phyloP scores from a whole-genome alignment of 2,329 filamentous ascomycete genomes.

The Colletotrichum musae region DNA sequence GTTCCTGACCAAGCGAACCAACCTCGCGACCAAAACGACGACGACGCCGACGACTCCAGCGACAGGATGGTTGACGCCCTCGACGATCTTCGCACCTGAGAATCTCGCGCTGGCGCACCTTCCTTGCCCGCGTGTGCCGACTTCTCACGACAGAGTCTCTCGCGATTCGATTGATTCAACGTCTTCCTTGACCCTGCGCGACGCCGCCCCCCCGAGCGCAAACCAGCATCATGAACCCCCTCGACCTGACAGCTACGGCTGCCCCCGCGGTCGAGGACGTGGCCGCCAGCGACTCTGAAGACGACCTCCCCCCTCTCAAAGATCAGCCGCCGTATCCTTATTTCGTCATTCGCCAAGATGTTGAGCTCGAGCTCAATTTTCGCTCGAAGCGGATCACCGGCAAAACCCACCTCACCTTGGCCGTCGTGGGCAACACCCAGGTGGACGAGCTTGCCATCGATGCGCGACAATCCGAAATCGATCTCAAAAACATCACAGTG shows the following conservation, averaged over 20 bases:
- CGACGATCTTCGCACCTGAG: conserved; percentile 34
- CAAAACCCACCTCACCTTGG: conserved; percentile 85
- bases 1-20: conserved; percentile 14
- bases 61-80: conserved; percentile 38
- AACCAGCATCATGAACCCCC: conserved; percentile 38
- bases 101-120: conserved; percentile 39
- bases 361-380: conserved; percentile 93
- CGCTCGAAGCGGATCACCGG: conserved; percentile 81
- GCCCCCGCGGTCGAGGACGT: conserved; percentile 35
- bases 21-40: conserved; percentile 25
- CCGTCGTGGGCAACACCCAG: conserved; percentile 68
- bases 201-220: conserved; percentile 28
- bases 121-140: conserved; percentile 25
- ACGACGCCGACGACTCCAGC: conserved; percentile 21
- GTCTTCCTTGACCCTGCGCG: conserved; percentile 16
- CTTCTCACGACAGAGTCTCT: conserved; percentile 2
- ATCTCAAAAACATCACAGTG: conserved; percentile 67
- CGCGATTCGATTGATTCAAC: conserved; percentile 8
- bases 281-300: conserved; percentile 44
- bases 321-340: conserved; percentile 57
- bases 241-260: conserved; percentile 28
- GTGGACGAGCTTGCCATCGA: conserved; percentile 72
- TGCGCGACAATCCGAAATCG: conserved; percentile 74
- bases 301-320: conserved; percentile 51
- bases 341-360: conserved; percentile 84